Evolutionary conservation across 495 filamentous ascomycete genomes (phyloP).

Genomic region (Penicillium pulvis): DNA sequence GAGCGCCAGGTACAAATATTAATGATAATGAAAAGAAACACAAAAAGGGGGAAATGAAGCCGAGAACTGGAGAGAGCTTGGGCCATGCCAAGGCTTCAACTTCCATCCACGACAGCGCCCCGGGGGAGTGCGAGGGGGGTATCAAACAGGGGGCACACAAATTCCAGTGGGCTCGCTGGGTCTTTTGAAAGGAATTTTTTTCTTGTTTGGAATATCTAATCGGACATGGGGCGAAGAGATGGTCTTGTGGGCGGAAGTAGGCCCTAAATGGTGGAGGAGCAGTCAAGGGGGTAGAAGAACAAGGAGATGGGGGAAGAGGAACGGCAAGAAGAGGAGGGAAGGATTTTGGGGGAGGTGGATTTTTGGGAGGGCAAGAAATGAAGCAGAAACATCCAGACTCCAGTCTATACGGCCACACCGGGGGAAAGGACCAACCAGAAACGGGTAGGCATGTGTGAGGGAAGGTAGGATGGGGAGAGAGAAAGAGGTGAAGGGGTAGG

Average conservation of each 20-base stretch:
- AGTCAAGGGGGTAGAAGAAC: conserved; percentile 11
- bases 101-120: conserved; percentile 8
- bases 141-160: conserved; percentile 28
- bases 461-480: conserved; percentile 2
- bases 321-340: not conserved
- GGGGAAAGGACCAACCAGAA: conserved; percentile 5
- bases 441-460: conserved; percentile 9
- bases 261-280: conserved; percentile 19
- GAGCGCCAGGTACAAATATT: conserved; percentile 39
- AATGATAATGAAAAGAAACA: conserved; percentile 4
- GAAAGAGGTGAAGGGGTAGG: not conserved
- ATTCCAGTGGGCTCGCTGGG: conserved; percentile 25
- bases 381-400: conserved; percentile 14
- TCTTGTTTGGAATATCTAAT: conserved; percentile 36
- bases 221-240: conserved; percentile 20
- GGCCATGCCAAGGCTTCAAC: conserved; percentile 7
- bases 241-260: conserved; percentile 30
- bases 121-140: conserved; percentile 21
- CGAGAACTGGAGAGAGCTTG: conserved; percentile 13
- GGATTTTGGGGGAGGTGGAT: conserved; percentile 1
- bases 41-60: conserved; percentile 8
- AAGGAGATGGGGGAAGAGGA: conserved; percentile 1
- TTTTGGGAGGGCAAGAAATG: conserved; percentile 15
- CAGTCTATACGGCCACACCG: conserved; percentile 21
- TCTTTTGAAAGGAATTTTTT: conserved; percentile 27